A percentile compares a stretch with the other conserved stretches of the same genome.
phyloP scores from a whole-genome alignment of 2,329 filamentous ascomycete genomes.

The Onygenales sp. region DNA sequence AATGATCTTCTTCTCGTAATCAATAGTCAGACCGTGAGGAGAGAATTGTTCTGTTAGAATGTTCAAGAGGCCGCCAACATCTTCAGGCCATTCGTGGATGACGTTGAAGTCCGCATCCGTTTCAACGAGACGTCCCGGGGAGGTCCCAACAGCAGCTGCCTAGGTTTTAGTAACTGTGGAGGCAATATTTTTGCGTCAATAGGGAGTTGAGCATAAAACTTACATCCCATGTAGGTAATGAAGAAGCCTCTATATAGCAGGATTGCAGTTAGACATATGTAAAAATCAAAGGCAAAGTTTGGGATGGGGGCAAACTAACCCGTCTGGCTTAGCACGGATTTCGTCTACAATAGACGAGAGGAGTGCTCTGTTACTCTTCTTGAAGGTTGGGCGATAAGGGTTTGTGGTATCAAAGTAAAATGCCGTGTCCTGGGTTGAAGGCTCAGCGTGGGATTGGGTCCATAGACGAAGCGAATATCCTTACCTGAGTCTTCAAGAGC shows the following conservation, averaged over 20 bases:
- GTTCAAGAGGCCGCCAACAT: conserved; percentile 45
- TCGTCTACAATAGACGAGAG: conserved; percentile 53
- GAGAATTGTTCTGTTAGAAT: conserved; percentile 52
- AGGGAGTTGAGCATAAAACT: conserved; percentile 5
- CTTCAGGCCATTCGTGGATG: conserved; percentile 53
- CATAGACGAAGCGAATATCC: background rate
- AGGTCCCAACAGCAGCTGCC: conserved; percentile 43
- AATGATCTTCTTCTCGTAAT: conserved; percentile 49
- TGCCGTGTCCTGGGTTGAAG: conserved; percentile 43
- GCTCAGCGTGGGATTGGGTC: background rate
- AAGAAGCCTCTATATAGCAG: conserved; percentile 39
- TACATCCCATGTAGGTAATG: conserved; percentile 53
- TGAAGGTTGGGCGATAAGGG: conserved; percentile 50
- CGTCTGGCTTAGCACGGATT: conserved; percentile 54
- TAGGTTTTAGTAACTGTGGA: conserved; percentile 7
- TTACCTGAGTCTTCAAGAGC: conserved; percentile 45
- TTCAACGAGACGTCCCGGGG: conserved; percentile 51
- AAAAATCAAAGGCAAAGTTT: background rate
- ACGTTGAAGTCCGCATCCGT: conserved; percentile 51
- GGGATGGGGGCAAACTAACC: conserved; percentile 14
- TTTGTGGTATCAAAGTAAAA: conserved; percentile 54
- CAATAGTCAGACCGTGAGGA: conserved; percentile 51
- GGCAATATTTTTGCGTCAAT: background rate
- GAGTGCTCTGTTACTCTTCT: conserved; percentile 51
- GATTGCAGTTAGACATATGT: background rate